phyloP scores from a whole-genome alignment of 2,329 filamentous ascomycete species.

The Rutstroemia sp. region DNA sequence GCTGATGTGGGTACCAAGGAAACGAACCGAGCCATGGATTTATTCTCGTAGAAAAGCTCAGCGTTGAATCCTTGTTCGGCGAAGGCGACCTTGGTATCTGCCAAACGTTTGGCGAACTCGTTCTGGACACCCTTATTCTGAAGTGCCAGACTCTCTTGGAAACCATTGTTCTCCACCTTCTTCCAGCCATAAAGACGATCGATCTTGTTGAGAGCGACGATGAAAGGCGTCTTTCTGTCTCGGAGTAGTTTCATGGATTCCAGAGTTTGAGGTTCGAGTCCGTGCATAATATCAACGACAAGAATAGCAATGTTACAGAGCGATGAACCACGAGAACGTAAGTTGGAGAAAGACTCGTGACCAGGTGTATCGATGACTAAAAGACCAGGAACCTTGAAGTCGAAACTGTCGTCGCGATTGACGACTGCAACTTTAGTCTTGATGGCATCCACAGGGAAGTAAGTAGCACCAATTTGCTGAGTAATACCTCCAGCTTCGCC shows the following conservation, averaged over 20 bases:
- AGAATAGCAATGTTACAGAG: slow-evolving; percentile 99
- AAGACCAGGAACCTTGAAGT: slow-evolving; percentile 96
- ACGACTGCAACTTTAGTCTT: slow-evolving; percentile 88
- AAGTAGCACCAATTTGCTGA: slow-evolving; percentile 98
- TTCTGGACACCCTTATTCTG: slow-evolving; percentile 91
- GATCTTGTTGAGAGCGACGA: slow-evolving; percentile 98
- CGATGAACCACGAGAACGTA: slow-evolving; percentile 92
- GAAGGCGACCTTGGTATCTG: slow-evolving; percentile 89
- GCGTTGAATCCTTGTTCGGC: slow-evolving; percentile 97
- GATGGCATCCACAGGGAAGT: slow-evolving; percentile 94
- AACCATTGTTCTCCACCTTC: slow-evolving; percentile 97
- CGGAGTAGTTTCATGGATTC: slow-evolving; percentile 94
- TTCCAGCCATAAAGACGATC: slow-evolving; percentile 99
- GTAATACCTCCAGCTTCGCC: slow-evolving; percentile 99
- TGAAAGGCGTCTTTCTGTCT: slow-evolving; percentile 93
- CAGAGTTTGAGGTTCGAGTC: slow-evolving; percentile 90
- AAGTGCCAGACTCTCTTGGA: slow-evolving; percentile 81
- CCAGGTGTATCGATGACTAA: slow-evolving; percentile 96
- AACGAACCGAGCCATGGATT: slow-evolving; percentile 88
- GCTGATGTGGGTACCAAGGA: slow-evolving; percentile 97
- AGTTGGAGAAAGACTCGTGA: slow-evolving; percentile 99
- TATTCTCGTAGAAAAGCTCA: slow-evolving; percentile 95
- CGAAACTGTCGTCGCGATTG: slow-evolving; percentile 82
- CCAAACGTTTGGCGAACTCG: slow-evolving; percentile 85
- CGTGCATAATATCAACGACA: slow-evolving; percentile 99